phyloP scores from a whole-genome alignment of 2,329 filamentous ascomycete genomes.

The Verticillium nubilum region DNA sequence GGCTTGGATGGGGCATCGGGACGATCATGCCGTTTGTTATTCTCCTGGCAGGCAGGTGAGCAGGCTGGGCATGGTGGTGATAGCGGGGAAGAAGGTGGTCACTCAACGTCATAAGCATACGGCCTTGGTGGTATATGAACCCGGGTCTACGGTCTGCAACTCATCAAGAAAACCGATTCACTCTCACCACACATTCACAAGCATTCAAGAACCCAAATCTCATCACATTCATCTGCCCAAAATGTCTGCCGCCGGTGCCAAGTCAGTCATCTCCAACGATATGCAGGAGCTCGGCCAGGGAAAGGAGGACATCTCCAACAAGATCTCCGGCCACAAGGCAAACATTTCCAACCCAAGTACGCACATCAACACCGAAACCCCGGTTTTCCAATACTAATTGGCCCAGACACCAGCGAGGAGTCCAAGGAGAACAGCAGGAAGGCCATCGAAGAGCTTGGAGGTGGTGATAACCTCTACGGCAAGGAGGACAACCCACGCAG shows the following conservation, averaged over 20 bases:
- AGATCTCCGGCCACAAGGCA: constrained; percentile 36
- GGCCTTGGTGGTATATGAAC: neutral
- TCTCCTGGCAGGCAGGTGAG: neutral
- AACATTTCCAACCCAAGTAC: constrained; percentile 41
- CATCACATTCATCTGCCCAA: neutral
- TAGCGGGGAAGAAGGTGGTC: neutral
- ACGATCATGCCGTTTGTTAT: neutral
- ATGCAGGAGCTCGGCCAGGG: constrained; percentile 31
- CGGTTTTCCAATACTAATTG: neutral
- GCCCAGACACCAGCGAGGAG: constrained; percentile 33
- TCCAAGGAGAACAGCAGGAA: constrained; percentile 38
- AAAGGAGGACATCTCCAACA: constrained; percentile 19
- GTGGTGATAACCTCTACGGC: constrained; percentile 21
- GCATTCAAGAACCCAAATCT: neutral
- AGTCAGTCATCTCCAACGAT: constrained; percentile 32
- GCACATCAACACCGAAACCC: too few species aligned
- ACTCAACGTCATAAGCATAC: neutral
- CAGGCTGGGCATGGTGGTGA: neutral
- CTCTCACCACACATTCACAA: neutral
- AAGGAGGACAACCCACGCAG: constrained; percentile 33
- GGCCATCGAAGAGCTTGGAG: constrained; percentile 34
- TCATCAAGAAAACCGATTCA: too few species aligned
- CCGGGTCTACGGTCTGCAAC: neutral
- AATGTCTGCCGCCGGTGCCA: constrained; percentile 30
- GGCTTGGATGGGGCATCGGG: neutral